Base-by-base conservation (phyloP, 2,329 filamentous ascomycete species). In the Leptographium radiaticola region DNA sequence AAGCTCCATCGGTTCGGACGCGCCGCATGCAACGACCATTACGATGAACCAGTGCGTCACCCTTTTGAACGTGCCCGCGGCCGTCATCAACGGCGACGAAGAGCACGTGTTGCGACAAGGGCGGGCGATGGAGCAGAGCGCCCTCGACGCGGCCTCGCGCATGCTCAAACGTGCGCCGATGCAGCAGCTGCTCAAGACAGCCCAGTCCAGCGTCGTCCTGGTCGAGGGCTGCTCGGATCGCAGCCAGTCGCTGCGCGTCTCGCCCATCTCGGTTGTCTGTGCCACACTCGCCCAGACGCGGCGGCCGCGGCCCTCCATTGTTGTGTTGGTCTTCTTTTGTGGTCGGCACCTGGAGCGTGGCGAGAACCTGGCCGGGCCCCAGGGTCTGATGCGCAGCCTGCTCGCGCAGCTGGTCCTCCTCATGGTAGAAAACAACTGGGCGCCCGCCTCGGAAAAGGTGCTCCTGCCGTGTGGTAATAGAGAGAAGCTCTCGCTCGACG, bases 341-440 rank as follows among this genome's bases (percentile, higher is more conserved):
- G 49, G 57, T 1, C 45, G 55, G 5, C 57, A 58, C 16, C 34
- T 33, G 1, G 18, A 42, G 7, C 1, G 15, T 6, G 45, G 39
- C 6, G 51, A 52, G 20, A n/a, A 20, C n/a, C 11, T 52, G n/a
- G 8, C 30, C 31, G 56, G 56, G 1, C 56, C 56, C 13, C 20
- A 34, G 2, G 56, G 56, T 6, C 45, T 57, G 40, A 31, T 56
- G 12, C 56, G 56, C 3, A 39, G 51, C 11, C 38, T 57, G 9
- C 47, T 55, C 3, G 64, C 76, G 10, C 51, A 55, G 54, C 54
- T 55, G 13, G 53, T 46, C 39, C 53, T 44, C 51, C 36, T 48
- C 13, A 40, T 58, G 20, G 43, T 56, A 6, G 45, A 49, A 11
- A 56, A 56, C 16, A 45, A 46, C 13, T 55, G 51, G 49, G 20